Evolutionary conservation across 352 stramenopile genomes (phyloP).

Genomic region (Globisporangium barbulae): DNA sequence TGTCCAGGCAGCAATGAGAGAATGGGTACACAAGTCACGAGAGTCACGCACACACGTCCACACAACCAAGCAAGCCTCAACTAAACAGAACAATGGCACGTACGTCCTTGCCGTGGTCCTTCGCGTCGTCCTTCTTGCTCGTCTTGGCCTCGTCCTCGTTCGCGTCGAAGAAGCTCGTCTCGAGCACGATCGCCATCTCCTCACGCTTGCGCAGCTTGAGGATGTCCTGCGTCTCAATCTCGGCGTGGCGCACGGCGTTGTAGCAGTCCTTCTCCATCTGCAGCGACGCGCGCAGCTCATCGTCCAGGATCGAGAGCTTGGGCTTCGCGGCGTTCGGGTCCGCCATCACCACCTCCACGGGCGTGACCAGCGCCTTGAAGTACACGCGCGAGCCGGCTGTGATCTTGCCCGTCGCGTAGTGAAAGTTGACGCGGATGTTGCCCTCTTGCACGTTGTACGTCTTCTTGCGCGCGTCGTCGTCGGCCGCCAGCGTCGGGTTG

Average conservation of each 20-base stretch:
- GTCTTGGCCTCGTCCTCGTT: constrained; percentile 62
- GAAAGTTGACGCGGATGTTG: constrained; percentile 86
- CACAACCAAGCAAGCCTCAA: not conserved
- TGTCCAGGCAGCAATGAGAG: constrained; percentile 14
- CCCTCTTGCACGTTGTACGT: constrained; percentile 90
- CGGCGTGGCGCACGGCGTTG: constrained; percentile 72
- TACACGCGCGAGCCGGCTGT: constrained; percentile 79
- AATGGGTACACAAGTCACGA: not conserved
- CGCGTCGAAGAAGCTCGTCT: constrained; percentile 84
- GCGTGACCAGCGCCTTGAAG: constrained; percentile 65
- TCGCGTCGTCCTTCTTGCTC: constrained; percentile 60
- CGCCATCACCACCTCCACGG: constrained; percentile 70
- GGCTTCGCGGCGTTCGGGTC: constrained; percentile 62
- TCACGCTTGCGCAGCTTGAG: constrained; percentile 87
- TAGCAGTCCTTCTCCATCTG: constrained; percentile 93
- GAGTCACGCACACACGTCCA: not conserved
- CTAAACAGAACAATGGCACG: constrained; percentile 8
- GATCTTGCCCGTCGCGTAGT: constrained; percentile 92
- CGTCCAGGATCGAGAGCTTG: constrained; percentile 74
- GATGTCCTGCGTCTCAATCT: constrained; percentile 91
- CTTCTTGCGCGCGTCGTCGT: constrained; percentile 87
- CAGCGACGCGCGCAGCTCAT: constrained; percentile 58
- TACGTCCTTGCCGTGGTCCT: constrained; percentile 67
- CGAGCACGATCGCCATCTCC: constrained; percentile 81
- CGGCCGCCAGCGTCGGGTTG: constrained; percentile 41